Conservation (phyloP, 768 basidiomycete species). For the Cystoderma amianthinum region DNA sequence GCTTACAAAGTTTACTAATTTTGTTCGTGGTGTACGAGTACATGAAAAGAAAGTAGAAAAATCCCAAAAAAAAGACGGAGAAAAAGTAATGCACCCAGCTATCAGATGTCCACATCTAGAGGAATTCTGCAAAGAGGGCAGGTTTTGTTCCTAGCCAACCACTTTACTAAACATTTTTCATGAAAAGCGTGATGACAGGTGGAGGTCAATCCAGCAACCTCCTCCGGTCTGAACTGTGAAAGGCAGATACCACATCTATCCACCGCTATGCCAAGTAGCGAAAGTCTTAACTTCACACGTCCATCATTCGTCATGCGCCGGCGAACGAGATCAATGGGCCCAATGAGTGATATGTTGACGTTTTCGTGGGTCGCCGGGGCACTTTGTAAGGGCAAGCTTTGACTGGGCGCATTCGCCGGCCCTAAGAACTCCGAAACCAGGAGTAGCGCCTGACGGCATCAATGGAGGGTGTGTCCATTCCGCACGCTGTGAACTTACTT, state of each 20-base stretch:
- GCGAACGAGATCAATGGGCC: conserved; percentile 48
- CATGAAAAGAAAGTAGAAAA: background rate
- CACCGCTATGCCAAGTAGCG: conserved; percentile 53
- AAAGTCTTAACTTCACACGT: conserved; percentile 64
- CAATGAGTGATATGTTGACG: conserved; percentile 28
- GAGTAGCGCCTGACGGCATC: conserved; percentile 41
- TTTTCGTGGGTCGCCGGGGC: background rate
- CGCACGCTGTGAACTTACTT: conserved; percentile 40
- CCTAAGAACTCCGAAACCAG: conserved; percentile 59
- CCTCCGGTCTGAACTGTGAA: conserved; percentile 56
- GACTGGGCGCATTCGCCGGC: conserved; percentile 33
- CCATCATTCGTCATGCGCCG: conserved; percentile 56
- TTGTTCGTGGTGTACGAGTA: background rate
- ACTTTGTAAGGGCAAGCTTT: conserved; percentile 2
- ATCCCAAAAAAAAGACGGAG: no score
- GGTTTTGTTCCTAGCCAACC: conserved; percentile 52
- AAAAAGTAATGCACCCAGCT: no score
- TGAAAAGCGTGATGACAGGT: conserved; percentile 64
- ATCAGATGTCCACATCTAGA: conserved; percentile 22
- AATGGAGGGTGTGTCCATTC: conserved; percentile 10
- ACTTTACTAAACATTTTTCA: conserved; percentile 52
- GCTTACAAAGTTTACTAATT: no score
- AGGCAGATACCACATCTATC: conserved; percentile 72
- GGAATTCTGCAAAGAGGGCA: conserved; percentile 61
- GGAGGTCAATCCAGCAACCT: conserved; percentile 48